Evolutionary conservation across 192 early-diverging fungal genomes (phyloP).

Genomic region (Backusella tarrabulga): DNA sequence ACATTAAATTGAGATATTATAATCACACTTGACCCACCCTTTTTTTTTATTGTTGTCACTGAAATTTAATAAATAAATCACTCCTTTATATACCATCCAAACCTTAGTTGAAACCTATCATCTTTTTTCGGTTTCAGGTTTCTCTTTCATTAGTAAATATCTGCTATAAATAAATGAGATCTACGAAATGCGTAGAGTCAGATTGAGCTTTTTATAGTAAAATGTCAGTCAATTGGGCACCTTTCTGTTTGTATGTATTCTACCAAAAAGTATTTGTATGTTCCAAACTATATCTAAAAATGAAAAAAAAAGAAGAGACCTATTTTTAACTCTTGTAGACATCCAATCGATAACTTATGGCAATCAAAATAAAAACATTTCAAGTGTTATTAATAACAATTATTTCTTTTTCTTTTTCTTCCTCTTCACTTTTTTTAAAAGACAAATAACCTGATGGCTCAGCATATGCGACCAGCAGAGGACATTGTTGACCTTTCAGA

Average conservation of each 20-base stretch:
- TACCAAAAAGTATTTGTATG: not conserved
- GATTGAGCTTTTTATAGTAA: not conserved
- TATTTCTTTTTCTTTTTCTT: not conserved
- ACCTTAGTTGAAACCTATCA: not conserved
- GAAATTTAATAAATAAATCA: not conserved
- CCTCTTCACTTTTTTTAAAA: not conserved
- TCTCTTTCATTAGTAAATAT: conserved; percentile 1
- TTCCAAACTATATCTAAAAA: not conserved
- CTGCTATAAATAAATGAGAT: conserved; percentile 1
- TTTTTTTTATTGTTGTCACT: not conserved
- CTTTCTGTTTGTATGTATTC: not conserved
- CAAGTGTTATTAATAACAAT: not conserved
- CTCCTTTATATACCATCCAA: not conserved
- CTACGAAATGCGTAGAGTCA: not conserved
- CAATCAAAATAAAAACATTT: not conserved
- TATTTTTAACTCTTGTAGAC: not conserved
- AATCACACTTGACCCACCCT: not conserved
- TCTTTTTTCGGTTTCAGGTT: conserved; percentile 2
- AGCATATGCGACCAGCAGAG: not conserved
- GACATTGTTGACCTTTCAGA: not conserved
- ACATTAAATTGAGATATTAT: not conserved
- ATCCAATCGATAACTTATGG: not conserved
- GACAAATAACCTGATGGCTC: not conserved
- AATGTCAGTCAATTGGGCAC: not conserved
- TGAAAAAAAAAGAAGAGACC: not conserved